phyloP scores from a whole-genome alignment of 305 asterid species.

The Fraxinus nigra region DNA sequence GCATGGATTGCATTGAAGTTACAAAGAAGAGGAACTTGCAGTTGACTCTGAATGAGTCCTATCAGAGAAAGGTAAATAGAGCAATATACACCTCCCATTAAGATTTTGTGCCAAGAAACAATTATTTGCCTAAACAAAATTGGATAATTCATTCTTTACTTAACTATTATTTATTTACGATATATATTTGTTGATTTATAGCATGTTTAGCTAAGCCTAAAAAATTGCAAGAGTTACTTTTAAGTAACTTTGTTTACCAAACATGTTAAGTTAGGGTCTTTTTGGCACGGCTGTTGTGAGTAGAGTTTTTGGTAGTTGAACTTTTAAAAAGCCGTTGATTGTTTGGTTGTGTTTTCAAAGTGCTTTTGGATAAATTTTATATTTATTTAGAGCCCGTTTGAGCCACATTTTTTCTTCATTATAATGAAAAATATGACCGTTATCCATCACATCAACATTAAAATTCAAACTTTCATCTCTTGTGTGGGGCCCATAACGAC shows the following conservation, averaged over 20 bases:
- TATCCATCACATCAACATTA: too few species aligned
- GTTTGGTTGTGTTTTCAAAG: not conserved
- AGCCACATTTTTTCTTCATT: too few species aligned
- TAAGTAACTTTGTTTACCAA: not conserved
- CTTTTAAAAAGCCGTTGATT: not conserved
- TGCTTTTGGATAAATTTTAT: not conserved
- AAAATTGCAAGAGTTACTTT: not conserved
- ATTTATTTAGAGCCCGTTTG: too few species aligned
- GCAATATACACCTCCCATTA: conserved; percentile 9
- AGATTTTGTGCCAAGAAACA: conserved; percentile 5
- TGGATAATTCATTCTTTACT: conserved; percentile 8
- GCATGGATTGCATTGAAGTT: conserved; percentile 58
- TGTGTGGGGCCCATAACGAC: too few species aligned
- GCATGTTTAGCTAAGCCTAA: not conserved
- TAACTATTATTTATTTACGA: not conserved
- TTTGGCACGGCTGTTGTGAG: not conserved
- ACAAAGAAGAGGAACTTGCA: conserved; percentile 44
- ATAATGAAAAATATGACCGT: too few species aligned
- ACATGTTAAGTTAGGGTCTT: not conserved
- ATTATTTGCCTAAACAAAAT: conserved; percentile 13
- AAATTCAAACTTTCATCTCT: too few species aligned
- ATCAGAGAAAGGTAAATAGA: conserved; percentile 52
- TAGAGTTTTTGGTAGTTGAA: not conserved
- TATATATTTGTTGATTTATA: not conserved
- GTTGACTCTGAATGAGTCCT: conserved; percentile 42